Base-by-base conservation (phyloP, 305 asterid species). In the Plantago coronopus region DNA sequence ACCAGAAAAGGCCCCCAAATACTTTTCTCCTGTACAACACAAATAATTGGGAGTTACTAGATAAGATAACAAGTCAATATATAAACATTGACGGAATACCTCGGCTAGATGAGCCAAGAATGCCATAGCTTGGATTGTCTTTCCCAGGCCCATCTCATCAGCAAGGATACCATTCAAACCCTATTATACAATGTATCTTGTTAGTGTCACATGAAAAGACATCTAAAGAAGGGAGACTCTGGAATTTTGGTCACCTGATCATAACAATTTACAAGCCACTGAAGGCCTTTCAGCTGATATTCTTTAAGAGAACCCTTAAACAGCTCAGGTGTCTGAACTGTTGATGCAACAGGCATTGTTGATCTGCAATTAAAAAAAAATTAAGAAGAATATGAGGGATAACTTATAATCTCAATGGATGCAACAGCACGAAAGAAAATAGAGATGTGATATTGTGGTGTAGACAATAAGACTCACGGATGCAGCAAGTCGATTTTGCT, bases 151-250 rank as follows among this genome's bases (percentile, higher is more conserved):
- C 99, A 93, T 93, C 73, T 93, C 99, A 76, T 93, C 99, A 78
- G 99, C 99, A 77, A 93, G 96, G 79, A 93, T 93, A 70, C 99
- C 99, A 81, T 93, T 93, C 68, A 93, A 81, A 68, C 97, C 97
- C 97, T 91, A 69, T 64, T 34, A 55, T 54, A 7, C 46, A 48
- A 65, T 53, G 55, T 60, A 38, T 43, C 56, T 55, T 23, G 46
- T 62, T 62, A 70, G 59, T 62, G 54, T 54, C 65, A 67, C 47
- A 59, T 20, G 42, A 23, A 53, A 45, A 74, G 45, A 65, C 60
- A 71, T 65, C 56, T 7, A 66, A 69, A 48, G 59, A 54, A 53
- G 63, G 48, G 17, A 64, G 29, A 13, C 25, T 27, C 59, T 22
- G 38, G 49, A 67, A 59, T 44, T 57, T 27, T 38, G 68, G 17